Evolutionary conservation across 768 basidiomycete species (phyloP), one percentile per base, ranked within the genome.

Genomic region (Leucogyrophana mollusca): DNA sequence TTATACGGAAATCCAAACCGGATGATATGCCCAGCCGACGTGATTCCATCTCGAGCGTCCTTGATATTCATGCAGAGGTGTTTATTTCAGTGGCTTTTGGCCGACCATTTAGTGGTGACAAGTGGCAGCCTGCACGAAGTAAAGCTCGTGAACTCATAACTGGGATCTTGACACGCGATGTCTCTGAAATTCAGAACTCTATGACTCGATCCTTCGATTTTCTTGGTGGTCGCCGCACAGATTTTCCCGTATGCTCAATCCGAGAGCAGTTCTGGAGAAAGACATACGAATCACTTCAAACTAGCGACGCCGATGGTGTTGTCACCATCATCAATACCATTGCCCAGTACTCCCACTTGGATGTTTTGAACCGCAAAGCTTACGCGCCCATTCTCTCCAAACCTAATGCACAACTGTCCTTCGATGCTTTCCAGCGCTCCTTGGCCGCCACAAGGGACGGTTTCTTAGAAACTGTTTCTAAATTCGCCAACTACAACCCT

Each of bases 261-360:
- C 77, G 77, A 40, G 72, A 74, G 37, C 76, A 76, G 36, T 63
- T 90, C 24, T 97, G 94, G 94, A 70, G 65, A 43, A 77, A 73
- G 52, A 67, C 80, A 3, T 94, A 87, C 55, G 72, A 78, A 8
- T 68, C 70, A 5, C 60, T 93, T 4, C 73, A 77, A 36, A 72
- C 77, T 16, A 69, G 68, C 33, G 89, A 94, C 57, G 59, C 69
- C 6, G 72, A 78, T 24, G 87, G 77, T 1, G 70, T 85, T 18
- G 75, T 76, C 9, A 69, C 77, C 30, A 61, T 94, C 22, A 66
- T 94, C 32, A 65, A 72, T 23, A 68, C 82, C 2, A 66, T 87
- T 6, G 73, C 87, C 2, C 71, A 72, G 22, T 74, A 77, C 21
- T 77, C 86, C 8, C 85, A 91, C 60, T 60, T 94, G 23, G 87